Percentiles rank a stretch among this genome's conserved stretches.
These are phyloP conservation scores for Hymenoscyphus fraxineus DNA, from an alignment of 2,329 filamentous ascomycete genomes.

Conservation along the genomic window DNA sequence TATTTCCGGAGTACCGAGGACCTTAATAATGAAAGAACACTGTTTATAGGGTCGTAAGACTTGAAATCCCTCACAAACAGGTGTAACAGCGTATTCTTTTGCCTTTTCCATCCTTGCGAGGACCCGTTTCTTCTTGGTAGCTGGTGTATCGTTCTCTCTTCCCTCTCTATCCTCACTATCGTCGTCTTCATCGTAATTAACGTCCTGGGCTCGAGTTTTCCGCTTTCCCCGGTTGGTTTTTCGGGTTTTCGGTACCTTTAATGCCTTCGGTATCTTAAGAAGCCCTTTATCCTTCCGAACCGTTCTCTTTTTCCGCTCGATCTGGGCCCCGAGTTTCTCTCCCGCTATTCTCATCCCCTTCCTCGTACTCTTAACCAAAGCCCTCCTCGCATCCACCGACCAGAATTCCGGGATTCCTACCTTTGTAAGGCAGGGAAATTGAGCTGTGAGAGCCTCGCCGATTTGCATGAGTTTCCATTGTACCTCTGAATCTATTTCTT, in stretches of 20 bases:
- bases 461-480: neutral
- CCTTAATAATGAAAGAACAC: conserved; percentile 3
- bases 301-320: neutral
- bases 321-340: neutral
- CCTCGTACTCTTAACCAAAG: neutral
- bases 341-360: neutral
- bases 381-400: neutral
- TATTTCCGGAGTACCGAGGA: neutral
- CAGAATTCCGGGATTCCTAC: conserved; percentile 4
- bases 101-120: neutral
- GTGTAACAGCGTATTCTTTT: neutral
- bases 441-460: neutral
- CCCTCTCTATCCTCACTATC: neutral
- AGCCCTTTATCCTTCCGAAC: neutral
- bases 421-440: conserved; percentile 1
- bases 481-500: neutral
- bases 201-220: neutral
- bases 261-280: neutral
- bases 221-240: neutral
- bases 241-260: neutral
- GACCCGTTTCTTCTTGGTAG: neutral
- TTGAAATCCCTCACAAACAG: neutral
- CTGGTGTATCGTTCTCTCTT: neutral
- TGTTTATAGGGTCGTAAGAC: neutral
- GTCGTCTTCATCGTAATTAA: neutral